Conservation (phyloP, 2,329 filamentous ascomycete genomes). For the Arthroderma uncinatum region DNA sequence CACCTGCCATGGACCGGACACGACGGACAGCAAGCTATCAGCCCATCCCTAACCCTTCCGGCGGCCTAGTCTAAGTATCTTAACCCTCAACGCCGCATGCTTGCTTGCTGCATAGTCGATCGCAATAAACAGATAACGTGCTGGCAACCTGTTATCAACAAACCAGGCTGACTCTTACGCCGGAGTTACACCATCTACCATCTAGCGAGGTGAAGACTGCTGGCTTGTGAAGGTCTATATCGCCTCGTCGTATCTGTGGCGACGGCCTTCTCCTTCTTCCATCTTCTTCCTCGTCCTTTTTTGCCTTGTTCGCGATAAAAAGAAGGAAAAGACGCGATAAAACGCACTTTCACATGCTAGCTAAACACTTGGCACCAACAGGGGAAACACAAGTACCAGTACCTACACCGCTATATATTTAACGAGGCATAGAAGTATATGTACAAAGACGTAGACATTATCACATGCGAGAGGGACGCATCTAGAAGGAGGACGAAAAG, state of each 20-base stretch:
- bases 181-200: too few species aligned
- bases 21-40: not conserved
- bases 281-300: not conserved
- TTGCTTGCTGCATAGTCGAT: not conserved
- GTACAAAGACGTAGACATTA: not conserved
- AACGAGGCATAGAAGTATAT: not conserved
- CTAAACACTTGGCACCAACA: not conserved
- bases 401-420: not conserved
- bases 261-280: not conserved
- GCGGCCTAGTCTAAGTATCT: not conserved
- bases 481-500: not conserved
- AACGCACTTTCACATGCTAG: conserved; percentile 4
- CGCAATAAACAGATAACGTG: not conserved
- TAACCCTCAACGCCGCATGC: too few species aligned
- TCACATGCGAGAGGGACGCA: not conserved
- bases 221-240: not conserved
- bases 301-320: not conserved
- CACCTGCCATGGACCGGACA: not conserved
- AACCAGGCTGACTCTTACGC: too few species aligned
- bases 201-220: too few species aligned
- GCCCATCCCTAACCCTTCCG: not conserved
- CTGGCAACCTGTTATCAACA: not conserved
- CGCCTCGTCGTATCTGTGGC: not conserved
- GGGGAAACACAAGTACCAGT: not conserved
- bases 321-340: not conserved